Evolutionary conservation across 2,329 filamentous ascomycete species (phyloP).

Genomic region (Purpureocillium lavendulum): DNA sequence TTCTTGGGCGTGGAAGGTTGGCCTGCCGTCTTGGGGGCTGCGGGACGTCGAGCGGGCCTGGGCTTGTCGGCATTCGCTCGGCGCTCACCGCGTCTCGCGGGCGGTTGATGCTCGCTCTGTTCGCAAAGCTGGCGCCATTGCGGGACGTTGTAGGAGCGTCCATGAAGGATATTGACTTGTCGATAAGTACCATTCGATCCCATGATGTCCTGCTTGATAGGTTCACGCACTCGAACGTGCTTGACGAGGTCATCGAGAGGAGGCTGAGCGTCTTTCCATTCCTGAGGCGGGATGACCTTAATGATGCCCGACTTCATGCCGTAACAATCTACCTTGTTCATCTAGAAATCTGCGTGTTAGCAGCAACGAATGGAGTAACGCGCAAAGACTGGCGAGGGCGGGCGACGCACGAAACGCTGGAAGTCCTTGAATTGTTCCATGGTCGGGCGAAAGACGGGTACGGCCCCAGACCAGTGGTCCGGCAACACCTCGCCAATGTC

Average conservation of each 20-base stretch:
- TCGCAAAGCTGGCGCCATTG: slow-evolving; percentile 94
- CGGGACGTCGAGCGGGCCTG: slow-evolving; percentile 32
- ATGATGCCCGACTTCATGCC: slow-evolving; percentile 97
- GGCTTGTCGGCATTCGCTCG: slow-evolving; percentile 52
- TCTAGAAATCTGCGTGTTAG: slow-evolving; percentile 30
- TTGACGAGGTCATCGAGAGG: slow-evolving; percentile 80
- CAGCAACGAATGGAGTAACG: slow-evolving; percentile 13
- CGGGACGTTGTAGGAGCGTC: slow-evolving; percentile 89
- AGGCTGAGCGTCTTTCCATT: slow-evolving; percentile 82
- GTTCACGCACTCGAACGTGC: slow-evolving; percentile 87
- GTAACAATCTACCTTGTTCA: slow-evolving; percentile 80
- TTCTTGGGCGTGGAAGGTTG: slow-evolving; percentile 27
- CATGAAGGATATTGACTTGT: slow-evolving; percentile 94
- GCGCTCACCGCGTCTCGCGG: slow-evolving; percentile 77
- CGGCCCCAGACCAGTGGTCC: slow-evolving; percentile 82
- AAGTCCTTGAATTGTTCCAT: slow-evolving; percentile 96
- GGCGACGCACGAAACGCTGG: slow-evolving; percentile 66
- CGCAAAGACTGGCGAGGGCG: background rate
- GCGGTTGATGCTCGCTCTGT: slow-evolving; percentile 91
- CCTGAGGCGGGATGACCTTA: slow-evolving; percentile 85
- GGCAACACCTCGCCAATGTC: slow-evolving; percentile 74
- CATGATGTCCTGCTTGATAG: slow-evolving; percentile 97
- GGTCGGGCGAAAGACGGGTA: slow-evolving; percentile 90
- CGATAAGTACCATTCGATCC: slow-evolving; percentile 92
- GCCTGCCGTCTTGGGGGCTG: slow-evolving; percentile 22